Evolutionary conservation across 2,329 filamentous ascomycete species (phyloP).

Genomic region (Phoma sp.): DNA sequence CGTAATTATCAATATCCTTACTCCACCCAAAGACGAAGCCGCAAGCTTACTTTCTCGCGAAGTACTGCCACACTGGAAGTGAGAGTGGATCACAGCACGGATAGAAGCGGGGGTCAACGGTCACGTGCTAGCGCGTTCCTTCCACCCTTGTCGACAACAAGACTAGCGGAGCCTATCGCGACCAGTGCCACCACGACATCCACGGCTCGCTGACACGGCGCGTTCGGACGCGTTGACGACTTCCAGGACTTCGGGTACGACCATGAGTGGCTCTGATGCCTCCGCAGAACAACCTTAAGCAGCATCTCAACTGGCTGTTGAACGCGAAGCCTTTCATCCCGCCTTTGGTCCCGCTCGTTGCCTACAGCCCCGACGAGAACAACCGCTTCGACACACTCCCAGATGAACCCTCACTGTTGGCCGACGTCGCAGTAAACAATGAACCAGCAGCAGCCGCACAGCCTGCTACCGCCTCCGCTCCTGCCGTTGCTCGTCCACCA

Average conservation of each 20-base stretch:
- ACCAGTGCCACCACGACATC: constrained; percentile 33
- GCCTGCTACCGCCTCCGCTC: constrained; percentile 22
- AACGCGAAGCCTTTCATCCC: constrained; percentile 55
- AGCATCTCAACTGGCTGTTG: constrained; percentile 59
- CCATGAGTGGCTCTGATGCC: constrained; percentile 53
- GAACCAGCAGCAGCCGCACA: constrained; percentile 19
- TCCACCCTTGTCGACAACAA: constrained; percentile 25
- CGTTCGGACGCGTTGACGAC: constrained; percentile 31
- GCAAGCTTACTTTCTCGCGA: constrained; percentile 1
- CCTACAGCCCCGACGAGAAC: constrained; percentile 38
- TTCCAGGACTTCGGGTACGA: constrained; percentile 18
- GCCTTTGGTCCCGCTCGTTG: constrained; percentile 36
- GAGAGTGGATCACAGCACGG: constrained; percentile 3
- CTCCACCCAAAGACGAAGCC: background rate
- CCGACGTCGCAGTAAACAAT: constrained; percentile 30
- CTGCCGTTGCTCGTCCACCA: constrained; percentile 23
- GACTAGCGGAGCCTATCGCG: constrained; percentile 17
- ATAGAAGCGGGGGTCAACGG: background rate
- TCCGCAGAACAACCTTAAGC: constrained; percentile 54
- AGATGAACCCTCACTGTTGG: constrained; percentile 19
- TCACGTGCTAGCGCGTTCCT: constrained; percentile 35
- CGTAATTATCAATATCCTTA: too few relatives aligned
- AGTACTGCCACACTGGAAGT: constrained; percentile 10
- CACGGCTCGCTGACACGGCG: constrained; percentile 16
- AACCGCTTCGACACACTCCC: constrained; percentile 31